A percentile compares a stretch with the other conserved stretches of the same genome.
Conservation (phyloP, 495 filamentous ascomycete species). For the Bathelium albidoporum region DNA sequence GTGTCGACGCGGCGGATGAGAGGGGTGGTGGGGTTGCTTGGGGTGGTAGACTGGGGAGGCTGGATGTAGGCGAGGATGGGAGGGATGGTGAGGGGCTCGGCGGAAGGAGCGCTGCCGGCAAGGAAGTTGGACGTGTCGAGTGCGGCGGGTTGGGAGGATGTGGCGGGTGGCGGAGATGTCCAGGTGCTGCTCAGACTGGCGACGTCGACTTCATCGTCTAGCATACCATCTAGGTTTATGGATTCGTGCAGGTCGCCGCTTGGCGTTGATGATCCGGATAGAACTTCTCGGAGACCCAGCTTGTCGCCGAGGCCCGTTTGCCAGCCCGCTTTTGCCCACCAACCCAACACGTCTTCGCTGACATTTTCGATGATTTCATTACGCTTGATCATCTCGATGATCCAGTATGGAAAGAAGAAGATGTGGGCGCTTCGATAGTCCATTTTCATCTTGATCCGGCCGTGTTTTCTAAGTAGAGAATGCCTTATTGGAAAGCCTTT, state of each 20-base stretch:
- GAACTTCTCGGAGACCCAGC: constrained; percentile 57
- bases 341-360: constrained; percentile 84
- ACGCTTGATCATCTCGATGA: constrained; percentile 63
- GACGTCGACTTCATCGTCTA: constrained; percentile 47
- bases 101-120: not conserved
- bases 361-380: constrained; percentile 78
- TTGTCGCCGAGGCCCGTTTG: constrained; percentile 70
- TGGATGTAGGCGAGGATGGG: constrained; percentile 74
- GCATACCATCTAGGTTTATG: not conserved
- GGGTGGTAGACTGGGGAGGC: constrained; percentile 35
- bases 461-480: constrained; percentile 57
- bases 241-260: constrained; percentile 28
- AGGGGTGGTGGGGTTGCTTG: constrained; percentile 36
- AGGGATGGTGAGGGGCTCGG: constrained; percentile 39
- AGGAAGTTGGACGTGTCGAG: constrained; percentile 36
- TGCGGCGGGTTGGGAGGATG: not conserved
- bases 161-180: constrained; percentile 10
- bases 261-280: constrained; percentile 29
- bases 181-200: constrained; percentile 48
- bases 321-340: constrained; percentile 92
- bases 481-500: constrained; percentile 55
- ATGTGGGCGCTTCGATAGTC: constrained; percentile 82
- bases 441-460: constrained; percentile 63
- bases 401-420: constrained; percentile 88
- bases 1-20: constrained; percentile 79